Evolutionary conservation across 352 stramenopile genomes (phyloP), one percentile per base, ranked within the genome.

Genomic region (Blastocystis sp.): DNA sequence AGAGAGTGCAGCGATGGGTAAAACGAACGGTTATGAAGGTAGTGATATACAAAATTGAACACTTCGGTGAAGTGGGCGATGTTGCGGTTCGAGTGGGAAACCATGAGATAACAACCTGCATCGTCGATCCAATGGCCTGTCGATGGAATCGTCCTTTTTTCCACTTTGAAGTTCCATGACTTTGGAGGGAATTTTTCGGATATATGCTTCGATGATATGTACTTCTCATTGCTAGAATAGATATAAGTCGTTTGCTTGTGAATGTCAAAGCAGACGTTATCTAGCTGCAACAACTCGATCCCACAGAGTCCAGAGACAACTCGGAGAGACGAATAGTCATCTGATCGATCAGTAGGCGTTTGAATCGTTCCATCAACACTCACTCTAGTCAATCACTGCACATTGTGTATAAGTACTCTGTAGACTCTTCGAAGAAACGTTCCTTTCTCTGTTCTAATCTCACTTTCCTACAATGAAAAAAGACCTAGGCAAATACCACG

Each of bases 11-110:
- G 24, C 7, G 70, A 20, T 18, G 43, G 70, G 34, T 81, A 81
- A 11, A n/a, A 30, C 4, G 41, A 3, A 9, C 39, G 43, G 34
- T 81, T 47, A 39, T 81, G 47, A 13, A 81, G 43, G 39, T 81
- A 81, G 41, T 88, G 76, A 30, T 63, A 88, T 8, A 88, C 76
- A 47, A 76, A 88, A 37, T 88, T 88, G 37, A 88, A 76, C 13
- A 76, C 76, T 37, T 88, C 76, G 13, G 59, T 76, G 24, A 88
- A 76, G 54, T 81, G 70, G 6, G 70, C 70, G 34, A 81, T 81
- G 34, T 81, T 81, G 41, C 70, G 70, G 20, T 81, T 81, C 6
- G 70, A 81, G 34, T 81, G 70, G 24, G 50, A 81, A 2, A 81
- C 7, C 54, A 81, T 81, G 26, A 81, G 20, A 53, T 81, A 81